A percentile compares a stretch with the other conserved stretches of the same genome.
Evolutionary conservation across 1,284 basidiomycete genomes (phyloP).

Genomic region (Vanrija sp.): DNA sequence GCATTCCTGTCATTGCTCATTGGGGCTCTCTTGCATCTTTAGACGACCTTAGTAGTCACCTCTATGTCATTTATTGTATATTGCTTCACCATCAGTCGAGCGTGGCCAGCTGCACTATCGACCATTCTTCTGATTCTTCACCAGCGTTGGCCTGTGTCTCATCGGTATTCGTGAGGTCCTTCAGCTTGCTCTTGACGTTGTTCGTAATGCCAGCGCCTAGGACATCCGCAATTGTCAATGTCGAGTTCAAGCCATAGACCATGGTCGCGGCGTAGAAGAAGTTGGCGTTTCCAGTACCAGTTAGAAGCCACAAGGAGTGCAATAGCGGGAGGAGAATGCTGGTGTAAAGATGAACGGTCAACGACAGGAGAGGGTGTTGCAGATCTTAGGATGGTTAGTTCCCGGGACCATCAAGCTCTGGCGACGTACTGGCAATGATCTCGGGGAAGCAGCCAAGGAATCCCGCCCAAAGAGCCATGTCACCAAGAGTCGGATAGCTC

Average conservation of each 20-base stretch:
- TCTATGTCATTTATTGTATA: conserved; percentile 2
- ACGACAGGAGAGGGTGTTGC: conserved; percentile 79
- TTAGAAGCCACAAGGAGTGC: conserved; percentile 83
- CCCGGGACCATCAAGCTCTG: not conserved
- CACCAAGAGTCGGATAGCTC: conserved; percentile 84
- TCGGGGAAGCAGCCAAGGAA: conserved; percentile 81
- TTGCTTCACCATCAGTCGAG: not conserved
- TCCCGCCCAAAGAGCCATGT: conserved; percentile 78
- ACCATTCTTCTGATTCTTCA: not conserved
- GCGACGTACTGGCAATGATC: conserved; percentile 66
- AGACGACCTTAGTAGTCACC: not conserved
- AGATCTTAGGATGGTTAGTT: conserved; percentile 60
- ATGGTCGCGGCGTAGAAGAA: conserved; percentile 96
- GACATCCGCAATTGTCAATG: conserved; percentile 74
- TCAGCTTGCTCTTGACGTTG: conserved; percentile 1
- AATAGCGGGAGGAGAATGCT: conserved; percentile 84
- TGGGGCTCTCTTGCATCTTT: not conserved
- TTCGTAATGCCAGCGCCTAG: conserved; percentile 58
- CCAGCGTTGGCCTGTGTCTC: not conserved
- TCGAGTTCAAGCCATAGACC: conserved; percentile 85
- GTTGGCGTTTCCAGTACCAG: conserved; percentile 94
- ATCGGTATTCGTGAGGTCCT: not conserved
- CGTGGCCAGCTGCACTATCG: conserved; percentile 10
- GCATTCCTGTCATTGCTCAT: not conserved
- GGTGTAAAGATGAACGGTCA: conserved; percentile 78